Evolutionary conservation across 1,139 yeast species (phyloP), one percentile per base, ranked within the genome.

Genomic region (Waltiozyma solani): DNA sequence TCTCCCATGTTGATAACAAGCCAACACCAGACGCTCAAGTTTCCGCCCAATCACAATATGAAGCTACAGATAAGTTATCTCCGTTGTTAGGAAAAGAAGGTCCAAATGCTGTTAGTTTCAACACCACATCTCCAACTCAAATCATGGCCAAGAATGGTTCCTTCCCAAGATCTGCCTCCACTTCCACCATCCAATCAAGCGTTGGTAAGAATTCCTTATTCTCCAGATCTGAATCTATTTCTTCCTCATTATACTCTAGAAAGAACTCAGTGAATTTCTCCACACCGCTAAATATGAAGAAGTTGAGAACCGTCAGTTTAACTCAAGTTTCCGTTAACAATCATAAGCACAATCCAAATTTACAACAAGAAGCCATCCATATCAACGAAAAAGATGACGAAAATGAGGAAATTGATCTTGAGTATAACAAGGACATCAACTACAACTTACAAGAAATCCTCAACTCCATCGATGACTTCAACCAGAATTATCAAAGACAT

Each of bases 1-100:
- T 52, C 34, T 45, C 50, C 7, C 57, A 52, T 32, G 39, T 45
- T 21, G 43, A 44, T 40, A 18, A 46, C 17, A 19, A 12, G 10
- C 33, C 33, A 5, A 13, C 12, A 30, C 22, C 21, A 30, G 25
- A 12, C 12, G 8, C 12, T 9, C 25, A 23, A 23, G 12, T 23
- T 23, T 12, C 25, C n/a, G n/a, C n/a, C n/a, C n/a, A n/a, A n/a
- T n/a, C n/a, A n/a, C n/a, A n/a, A 46, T 24, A 27, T 15, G 31
- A 27, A 15, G 7, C 31, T 4, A 14, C 15, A 17, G 31, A 27
- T 12, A 27, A 20, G 5, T 27, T 27, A 13, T 27, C 31, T 17
- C 31, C 31, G 3, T 27, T 27, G 12, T 10, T 27, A 17, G 31
- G 31, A 8, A 27, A 15, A 13, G 10, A 15, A 15, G 31, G 31